Percentiles rank a stretch among this genome's conserved stretches.
Conservation (phyloP, 352 stramenopile species). For the Globisporangium megalacanthum region DNA sequence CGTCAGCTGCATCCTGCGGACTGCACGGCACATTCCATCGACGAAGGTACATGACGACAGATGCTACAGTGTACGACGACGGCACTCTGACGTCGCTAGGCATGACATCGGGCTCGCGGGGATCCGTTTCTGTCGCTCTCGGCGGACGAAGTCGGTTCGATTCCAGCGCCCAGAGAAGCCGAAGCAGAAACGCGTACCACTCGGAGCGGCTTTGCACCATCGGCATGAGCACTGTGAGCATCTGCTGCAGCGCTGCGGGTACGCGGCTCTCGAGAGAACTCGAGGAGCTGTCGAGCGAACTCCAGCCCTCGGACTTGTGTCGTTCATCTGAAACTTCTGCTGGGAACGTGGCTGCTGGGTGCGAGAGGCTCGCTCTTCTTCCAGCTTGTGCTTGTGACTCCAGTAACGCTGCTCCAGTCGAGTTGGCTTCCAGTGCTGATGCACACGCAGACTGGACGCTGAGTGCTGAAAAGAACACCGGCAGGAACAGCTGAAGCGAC, state of each 20-base stretch:
- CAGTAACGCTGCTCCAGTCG: not conserved
- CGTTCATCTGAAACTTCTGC: not conserved
- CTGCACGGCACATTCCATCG: not conserved
- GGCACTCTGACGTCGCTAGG: too few species aligned
- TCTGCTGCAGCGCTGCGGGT: slow-evolving; percentile 13
- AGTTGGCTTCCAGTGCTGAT: not conserved
- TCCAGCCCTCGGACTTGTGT: not conserved
- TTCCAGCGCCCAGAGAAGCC: slow-evolving; percentile 7
- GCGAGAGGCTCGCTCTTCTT: not conserved
- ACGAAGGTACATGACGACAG: not conserved
- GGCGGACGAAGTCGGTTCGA: not conserved
- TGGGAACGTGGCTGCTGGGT: not conserved
- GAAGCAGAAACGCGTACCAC: slow-evolving; percentile 27
- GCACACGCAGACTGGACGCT: not conserved
- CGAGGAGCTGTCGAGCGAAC: not conserved
- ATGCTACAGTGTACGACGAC: not conserved
- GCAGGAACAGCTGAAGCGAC: slow-evolving; percentile 25
- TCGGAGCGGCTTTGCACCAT: slow-evolving; percentile 13
- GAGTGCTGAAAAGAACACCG: slow-evolving; percentile 24
- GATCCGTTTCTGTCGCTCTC: not conserved
- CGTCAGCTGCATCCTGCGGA: not conserved
- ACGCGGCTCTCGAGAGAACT: not conserved
- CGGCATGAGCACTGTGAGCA: slow-evolving; percentile 14
- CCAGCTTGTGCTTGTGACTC: not conserved
- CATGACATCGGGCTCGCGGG: not conserved